These are phyloP conservation scores for Phycomyces blakesleeanus DNA, from an alignment of 192 early-diverging fungal species.

Conservation along the genomic window DNA sequence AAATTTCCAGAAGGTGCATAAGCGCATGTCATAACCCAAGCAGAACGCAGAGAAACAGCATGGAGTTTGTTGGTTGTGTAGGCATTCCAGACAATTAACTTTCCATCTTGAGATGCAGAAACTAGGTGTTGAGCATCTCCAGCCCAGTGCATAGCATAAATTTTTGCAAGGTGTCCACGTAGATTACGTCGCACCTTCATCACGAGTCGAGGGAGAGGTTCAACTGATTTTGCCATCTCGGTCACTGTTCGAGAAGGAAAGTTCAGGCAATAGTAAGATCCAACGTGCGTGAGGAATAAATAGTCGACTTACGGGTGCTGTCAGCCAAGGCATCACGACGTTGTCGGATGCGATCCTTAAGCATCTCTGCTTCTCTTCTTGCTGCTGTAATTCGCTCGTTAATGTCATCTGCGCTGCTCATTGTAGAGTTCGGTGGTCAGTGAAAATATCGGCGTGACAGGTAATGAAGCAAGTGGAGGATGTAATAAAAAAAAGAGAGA, in stretches of 20 bases:
- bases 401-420: slow-evolving; percentile 58
- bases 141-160: slow-evolving; percentile 70
- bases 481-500: too few relatives aligned
- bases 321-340: slow-evolving; percentile 93
- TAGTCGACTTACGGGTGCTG: slow-evolving; percentile 77
- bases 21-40: slow-evolving; percentile 99
- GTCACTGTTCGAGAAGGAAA: slow-evolving; percentile 7
- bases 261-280: neutral
- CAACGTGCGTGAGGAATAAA: neutral
- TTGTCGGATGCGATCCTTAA: slow-evolving; percentile 95
- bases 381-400: slow-evolving; percentile 86
- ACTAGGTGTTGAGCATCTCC: slow-evolving; percentile 91
- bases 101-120: slow-evolving; percentile 97
- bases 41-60: slow-evolving; percentile 96
- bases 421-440: slow-evolving; percentile 8
- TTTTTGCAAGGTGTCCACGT: slow-evolving; percentile 97
- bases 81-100: slow-evolving; percentile 98
- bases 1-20: slow-evolving; percentile 96
- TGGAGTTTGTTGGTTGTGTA: slow-evolving; percentile 98
- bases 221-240: slow-evolving; percentile 58
- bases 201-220: slow-evolving; percentile 77
- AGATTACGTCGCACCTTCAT: slow-evolving; percentile 97
- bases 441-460: too few relatives aligned
- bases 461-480: too few relatives aligned
- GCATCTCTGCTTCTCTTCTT: slow-evolving; percentile 88